These are phyloP conservation scores for Calamus simplicifolius DNA, from an alignment of 176 grass and related monocot genomes.

Conservation along the genomic window DNA sequence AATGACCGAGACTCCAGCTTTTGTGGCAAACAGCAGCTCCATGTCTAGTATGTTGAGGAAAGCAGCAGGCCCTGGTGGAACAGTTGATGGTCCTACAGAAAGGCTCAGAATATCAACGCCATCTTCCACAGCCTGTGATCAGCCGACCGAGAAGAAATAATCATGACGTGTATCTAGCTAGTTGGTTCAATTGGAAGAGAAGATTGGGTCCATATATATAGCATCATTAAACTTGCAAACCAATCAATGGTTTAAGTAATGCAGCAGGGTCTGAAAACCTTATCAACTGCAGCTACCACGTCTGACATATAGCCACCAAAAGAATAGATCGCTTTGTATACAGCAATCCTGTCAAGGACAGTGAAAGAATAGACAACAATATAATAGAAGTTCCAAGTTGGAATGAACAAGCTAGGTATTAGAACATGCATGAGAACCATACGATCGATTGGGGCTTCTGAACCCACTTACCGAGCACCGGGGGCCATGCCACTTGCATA, in stretches of 20 bases:
- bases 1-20: slow-evolving; percentile 78
- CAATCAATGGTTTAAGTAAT: too few relatives aligned
- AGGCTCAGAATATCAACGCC: slow-evolving; percentile 75
- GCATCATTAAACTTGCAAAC: too few relatives aligned
- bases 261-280: slow-evolving; percentile 25
- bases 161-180: too few relatives aligned
- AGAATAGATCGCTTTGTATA: slow-evolving; percentile 88
- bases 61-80: slow-evolving; percentile 55
- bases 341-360: slow-evolving; percentile 45
- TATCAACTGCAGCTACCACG: slow-evolving; percentile 79
- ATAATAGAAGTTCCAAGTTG: not conserved
- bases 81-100: slow-evolving; percentile 51
- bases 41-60: slow-evolving; percentile 86
- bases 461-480: slow-evolving; percentile 53
- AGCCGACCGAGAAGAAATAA: too few relatives aligned
- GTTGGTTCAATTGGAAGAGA: not conserved
- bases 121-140: slow-evolving; percentile 77
- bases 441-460: not conserved
- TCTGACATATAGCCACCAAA: slow-evolving; percentile 95
- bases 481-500: slow-evolving; percentile 82
- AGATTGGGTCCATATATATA: too few relatives aligned
- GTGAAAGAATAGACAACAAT: not conserved
- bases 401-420: not conserved
- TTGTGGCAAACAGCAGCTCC: slow-evolving; percentile 78
- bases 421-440: not conserved